Percentiles rank a stretch among this genome's conserved stretches.
Conservation (phyloP, 2,329 filamentous ascomycete species). For the Aspergillus spinulosporus region DNA sequence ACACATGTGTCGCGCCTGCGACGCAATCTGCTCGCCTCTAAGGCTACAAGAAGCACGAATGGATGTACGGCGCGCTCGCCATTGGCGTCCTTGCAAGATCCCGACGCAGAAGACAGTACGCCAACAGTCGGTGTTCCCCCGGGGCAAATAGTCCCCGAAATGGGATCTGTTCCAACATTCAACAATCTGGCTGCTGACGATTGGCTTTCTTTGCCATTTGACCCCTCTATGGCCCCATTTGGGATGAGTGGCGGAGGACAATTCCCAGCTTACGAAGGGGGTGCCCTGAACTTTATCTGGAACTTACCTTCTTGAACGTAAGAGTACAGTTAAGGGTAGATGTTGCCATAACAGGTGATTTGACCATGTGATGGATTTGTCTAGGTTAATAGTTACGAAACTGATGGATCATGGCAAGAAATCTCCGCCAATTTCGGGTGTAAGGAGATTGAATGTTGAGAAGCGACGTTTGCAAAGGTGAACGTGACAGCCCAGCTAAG, state of each 20-base stretch:
- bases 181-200: constrained; percentile 39
- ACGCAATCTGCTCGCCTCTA: constrained; percentile 39
- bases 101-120: constrained; percentile 25
- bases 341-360: not conserved
- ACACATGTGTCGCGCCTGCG: constrained; percentile 46
- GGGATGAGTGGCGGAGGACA: constrained; percentile 39
- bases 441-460: too few species aligned
- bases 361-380: not conserved
- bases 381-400: too few species aligned
- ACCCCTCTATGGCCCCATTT: constrained; percentile 48
- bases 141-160: constrained; percentile 29
- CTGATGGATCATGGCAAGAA: too few species aligned
- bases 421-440: too few species aligned
- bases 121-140: constrained; percentile 21
- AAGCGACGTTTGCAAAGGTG: too few species aligned
- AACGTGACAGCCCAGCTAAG: not conserved
- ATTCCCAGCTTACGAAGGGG: constrained; percentile 43
- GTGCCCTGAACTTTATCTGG: constrained; percentile 46
- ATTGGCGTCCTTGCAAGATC: constrained; percentile 31
- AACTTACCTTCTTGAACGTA: constrained; percentile 39
- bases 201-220: constrained; percentile 46
- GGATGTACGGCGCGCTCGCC: constrained; percentile 31
- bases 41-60: constrained; percentile 28
- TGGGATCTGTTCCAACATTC: constrained; percentile 32
- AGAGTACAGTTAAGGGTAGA: not conserved